Percentiles rank a stretch among this genome's conserved stretches.
Evolutionary conservation across 306 rosid species (phyloP).

Genomic region (Dryas drummondii): DNA sequence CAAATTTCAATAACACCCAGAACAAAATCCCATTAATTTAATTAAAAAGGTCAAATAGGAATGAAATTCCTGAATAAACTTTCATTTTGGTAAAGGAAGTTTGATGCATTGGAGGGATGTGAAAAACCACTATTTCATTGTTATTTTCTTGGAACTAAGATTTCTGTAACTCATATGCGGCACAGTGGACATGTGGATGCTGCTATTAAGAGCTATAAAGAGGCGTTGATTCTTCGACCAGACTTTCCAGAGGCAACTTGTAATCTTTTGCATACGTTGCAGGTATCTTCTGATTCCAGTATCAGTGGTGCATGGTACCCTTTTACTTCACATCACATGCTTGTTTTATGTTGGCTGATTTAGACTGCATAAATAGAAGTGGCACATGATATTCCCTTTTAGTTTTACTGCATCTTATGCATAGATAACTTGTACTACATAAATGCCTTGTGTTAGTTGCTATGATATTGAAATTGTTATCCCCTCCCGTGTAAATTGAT

Average conservation of each 20-base stretch:
- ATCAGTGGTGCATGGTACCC: neutral
- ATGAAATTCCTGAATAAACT: too few species aligned
- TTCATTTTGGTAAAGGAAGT: neutral
- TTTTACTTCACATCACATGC: too few species aligned
- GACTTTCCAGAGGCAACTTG: conserved; percentile 99
- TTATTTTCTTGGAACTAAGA: neutral
- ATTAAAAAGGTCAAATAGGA: neutral
- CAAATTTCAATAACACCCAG: neutral
- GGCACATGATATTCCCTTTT: neutral
- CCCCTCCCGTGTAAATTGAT: conserved; percentile 1
- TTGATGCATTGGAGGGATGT: neutral
- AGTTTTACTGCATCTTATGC: neutral
- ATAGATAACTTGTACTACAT: neutral
- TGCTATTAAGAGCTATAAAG: conserved; percentile 83
- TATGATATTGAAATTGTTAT: neutral
- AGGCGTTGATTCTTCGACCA: conserved; percentile 75
- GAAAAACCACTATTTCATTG: neutral
- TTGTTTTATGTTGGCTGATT: neutral
- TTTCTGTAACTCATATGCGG: conserved; percentile 13
- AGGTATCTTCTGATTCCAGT: conserved; percentile 44
- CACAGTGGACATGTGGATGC: conserved; percentile 92
- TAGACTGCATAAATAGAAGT: neutral
- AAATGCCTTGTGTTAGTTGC: neutral
- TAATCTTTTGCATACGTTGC: conserved; percentile 93
- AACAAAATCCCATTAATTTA: neutral